Percentiles rank a stretch among this genome's conserved stretches.
Evolutionary conservation across 2,329 filamentous ascomycete genomes (phyloP).

Genomic region (Thelonectria rubi): DNA sequence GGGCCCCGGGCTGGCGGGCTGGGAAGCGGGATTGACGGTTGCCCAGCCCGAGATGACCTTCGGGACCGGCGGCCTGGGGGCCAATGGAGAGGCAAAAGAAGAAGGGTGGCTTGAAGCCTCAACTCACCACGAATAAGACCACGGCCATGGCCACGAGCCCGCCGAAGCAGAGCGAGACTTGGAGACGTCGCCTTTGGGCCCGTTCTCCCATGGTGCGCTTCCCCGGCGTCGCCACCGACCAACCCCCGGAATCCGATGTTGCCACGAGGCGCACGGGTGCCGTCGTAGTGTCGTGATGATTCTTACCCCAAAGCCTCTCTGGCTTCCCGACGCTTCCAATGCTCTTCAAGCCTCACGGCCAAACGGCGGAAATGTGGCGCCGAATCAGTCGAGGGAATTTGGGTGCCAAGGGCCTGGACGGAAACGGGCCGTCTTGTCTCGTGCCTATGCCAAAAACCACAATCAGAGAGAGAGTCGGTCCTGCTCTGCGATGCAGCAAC

Average conservation of each 20-base stretch:
- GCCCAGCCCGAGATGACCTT: constrained; percentile 26
- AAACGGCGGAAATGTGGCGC: constrained; percentile 15
- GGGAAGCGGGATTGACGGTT: constrained; percentile 35
- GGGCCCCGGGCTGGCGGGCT: constrained; percentile 21
- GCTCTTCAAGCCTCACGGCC: constrained; percentile 13
- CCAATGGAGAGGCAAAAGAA: not conserved
- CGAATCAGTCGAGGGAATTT: constrained; percentile 16
- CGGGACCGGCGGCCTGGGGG: constrained; percentile 29
- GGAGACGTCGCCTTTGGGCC: constrained; percentile 24
- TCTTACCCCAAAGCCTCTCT: not conserved
- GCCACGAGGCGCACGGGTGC: constrained; percentile 9
- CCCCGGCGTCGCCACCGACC: constrained; percentile 9
- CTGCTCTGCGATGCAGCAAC: constrained; percentile 14
- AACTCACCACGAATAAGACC: constrained; percentile 39
- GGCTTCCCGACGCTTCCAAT: not conserved
- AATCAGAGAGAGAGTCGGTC: constrained; percentile 22
- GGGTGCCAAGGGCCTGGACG: constrained; percentile 14
- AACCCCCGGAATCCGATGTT: constrained; percentile 19
- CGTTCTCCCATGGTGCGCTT: constrained; percentile 18
- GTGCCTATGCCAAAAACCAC: constrained; percentile 13
- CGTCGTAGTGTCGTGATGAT: constrained; percentile 11
- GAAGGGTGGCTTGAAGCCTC: not conserved
- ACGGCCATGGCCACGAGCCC: constrained; percentile 27
- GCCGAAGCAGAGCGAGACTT: constrained; percentile 25
- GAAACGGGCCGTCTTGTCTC: constrained; percentile 28